Evolutionary conservation across 2,329 filamentous ascomycete genomes (phyloP).

Genomic region (Trichoderma sp.): DNA sequence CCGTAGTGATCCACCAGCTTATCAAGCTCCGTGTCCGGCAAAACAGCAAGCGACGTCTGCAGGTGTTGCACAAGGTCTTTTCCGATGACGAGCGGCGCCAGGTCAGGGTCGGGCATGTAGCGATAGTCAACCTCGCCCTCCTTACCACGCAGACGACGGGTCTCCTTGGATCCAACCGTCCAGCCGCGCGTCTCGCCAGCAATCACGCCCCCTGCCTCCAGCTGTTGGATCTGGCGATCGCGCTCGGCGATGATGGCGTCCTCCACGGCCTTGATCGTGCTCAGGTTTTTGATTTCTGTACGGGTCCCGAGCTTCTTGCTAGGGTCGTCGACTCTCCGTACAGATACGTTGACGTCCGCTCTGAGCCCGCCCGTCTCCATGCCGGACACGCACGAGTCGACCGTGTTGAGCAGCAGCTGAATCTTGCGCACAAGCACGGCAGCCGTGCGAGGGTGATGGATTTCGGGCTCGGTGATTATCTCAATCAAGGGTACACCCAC

Average conservation of each 20-base stretch:
- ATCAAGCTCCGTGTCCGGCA: conserved; percentile 71
- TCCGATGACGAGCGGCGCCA: conserved; percentile 77
- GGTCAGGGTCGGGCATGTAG: conserved; percentile 97
- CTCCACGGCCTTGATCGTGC: conserved; percentile 91
- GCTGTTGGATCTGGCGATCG: conserved; percentile 79
- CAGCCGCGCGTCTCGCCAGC: conserved; percentile 90
- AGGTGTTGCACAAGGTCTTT: conserved; percentile 69
- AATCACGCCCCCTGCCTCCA: conserved; percentile 74
- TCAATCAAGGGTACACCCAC: conserved; percentile 90
- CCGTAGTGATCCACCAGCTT: conserved; percentile 65
- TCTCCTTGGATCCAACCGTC: conserved; percentile 82
- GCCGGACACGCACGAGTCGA: conserved; percentile 83
- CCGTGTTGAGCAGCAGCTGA: conserved; percentile 74
- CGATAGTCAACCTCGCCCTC: conserved; percentile 97
- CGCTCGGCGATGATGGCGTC: conserved; percentile 92
- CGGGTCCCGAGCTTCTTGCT: conserved; percentile 68
- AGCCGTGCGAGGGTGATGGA: conserved; percentile 84
- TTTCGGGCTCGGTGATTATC: conserved; percentile 88
- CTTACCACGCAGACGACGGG: conserved; percentile 80
- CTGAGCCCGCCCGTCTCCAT: conserved; percentile 92
- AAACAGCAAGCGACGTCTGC: conserved; percentile 62
- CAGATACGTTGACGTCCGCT: conserved; percentile 94
- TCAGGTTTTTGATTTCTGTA: conserved; percentile 97
- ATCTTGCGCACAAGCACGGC: conserved; percentile 88
- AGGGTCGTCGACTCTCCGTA: conserved; percentile 60